Evolutionary conservation across 768 basidiomycete species (phyloP).

Genomic region (Gloeostereum incarnatum): DNA sequence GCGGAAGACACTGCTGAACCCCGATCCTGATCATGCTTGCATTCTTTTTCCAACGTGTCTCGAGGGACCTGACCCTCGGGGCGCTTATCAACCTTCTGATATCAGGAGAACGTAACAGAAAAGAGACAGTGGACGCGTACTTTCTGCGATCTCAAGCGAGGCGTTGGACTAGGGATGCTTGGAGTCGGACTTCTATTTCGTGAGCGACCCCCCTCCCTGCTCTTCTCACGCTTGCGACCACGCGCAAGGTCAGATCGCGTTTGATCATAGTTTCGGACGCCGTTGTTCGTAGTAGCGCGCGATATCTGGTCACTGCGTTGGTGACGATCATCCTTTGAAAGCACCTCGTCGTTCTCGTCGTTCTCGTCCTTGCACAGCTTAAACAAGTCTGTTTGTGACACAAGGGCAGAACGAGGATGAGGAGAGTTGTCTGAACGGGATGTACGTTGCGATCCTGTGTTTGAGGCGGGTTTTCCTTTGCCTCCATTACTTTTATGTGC

Average conservation of each 20-base stretch:
- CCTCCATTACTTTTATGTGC: constrained; percentile 9
- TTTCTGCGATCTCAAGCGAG: too few relatives aligned
- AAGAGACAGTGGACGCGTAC: too few relatives aligned
- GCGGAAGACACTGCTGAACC: too few relatives aligned
- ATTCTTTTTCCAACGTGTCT: too few relatives aligned
- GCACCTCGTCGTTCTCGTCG: constrained; percentile 8
- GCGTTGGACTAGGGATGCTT: too few relatives aligned
- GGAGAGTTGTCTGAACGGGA: constrained; percentile 5
- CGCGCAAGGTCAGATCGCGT: neutral
- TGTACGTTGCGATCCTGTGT: neutral
- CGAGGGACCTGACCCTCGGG: too few relatives aligned
- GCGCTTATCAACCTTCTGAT: too few relatives aligned
- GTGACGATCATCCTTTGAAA: neutral
- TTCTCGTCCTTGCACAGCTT: constrained; percentile 19
- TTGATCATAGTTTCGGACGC: neutral
- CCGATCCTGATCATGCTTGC: too few relatives aligned
- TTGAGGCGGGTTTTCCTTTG: constrained; percentile 5
- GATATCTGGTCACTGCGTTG: too few relatives aligned
- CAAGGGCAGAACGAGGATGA: constrained; percentile 25
- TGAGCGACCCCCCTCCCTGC: constrained; percentile 2
- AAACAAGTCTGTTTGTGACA: constrained; percentile 36
- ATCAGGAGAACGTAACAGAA: too few relatives aligned
- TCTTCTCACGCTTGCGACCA: constrained; percentile 5
- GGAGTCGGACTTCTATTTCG: neutral
- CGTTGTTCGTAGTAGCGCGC: constrained; percentile 10